Percentiles rank a stretch among this genome's conserved stretches.
These are phyloP conservation scores for Boechera divaricarpa DNA, from an alignment of 345 rosid species.

Conservation along the genomic window DNA sequence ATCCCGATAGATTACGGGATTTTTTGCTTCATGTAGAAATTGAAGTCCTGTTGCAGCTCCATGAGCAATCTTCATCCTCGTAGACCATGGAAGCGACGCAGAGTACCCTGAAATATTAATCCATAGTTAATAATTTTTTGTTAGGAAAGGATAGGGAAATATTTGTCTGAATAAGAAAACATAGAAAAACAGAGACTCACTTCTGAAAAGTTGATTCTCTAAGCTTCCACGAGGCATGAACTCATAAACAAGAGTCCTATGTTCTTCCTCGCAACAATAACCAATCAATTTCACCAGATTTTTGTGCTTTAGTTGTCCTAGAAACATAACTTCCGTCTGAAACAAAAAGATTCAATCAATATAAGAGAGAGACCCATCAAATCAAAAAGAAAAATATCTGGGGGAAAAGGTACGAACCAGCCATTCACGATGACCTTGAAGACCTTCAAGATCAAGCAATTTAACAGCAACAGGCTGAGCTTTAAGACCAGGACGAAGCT, in stretches of 20 bases:
- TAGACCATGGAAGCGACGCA: constrained; percentile 78
- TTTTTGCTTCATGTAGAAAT: constrained; percentile 81
- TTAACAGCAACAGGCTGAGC: constrained; percentile 94
- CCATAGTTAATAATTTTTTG: no score
- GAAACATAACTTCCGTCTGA: constrained; percentile 86
- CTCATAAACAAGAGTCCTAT: constrained; percentile 79
- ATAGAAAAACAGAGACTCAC: constrained; percentile 46
- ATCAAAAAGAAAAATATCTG: not conserved
- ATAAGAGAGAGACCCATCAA: not conserved
- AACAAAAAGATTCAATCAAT: not conserved
- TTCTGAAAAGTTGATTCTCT: constrained; percentile 87
- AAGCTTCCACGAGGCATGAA: constrained; percentile 96
- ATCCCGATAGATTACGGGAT: constrained; percentile 91
- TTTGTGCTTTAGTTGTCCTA: constrained; percentile 78
- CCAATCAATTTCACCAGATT: constrained; percentile 89
- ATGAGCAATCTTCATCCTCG: constrained; percentile 89
- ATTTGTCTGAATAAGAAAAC: not conserved
- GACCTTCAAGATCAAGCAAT: constrained; percentile 75
- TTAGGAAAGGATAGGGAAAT: no score
- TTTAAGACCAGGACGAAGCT: constrained; percentile 77
- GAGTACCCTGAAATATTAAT: constrained; percentile 60
- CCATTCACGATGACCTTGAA: constrained; percentile 95
- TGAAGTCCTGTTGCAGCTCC: constrained; percentile 98
- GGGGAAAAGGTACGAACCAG: constrained; percentile 56
- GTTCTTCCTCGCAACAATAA: constrained; percentile 90